Base-by-base conservation (phyloP, 345 rosid genomes). In the Rhodomyrtus tomentosa region DNA sequence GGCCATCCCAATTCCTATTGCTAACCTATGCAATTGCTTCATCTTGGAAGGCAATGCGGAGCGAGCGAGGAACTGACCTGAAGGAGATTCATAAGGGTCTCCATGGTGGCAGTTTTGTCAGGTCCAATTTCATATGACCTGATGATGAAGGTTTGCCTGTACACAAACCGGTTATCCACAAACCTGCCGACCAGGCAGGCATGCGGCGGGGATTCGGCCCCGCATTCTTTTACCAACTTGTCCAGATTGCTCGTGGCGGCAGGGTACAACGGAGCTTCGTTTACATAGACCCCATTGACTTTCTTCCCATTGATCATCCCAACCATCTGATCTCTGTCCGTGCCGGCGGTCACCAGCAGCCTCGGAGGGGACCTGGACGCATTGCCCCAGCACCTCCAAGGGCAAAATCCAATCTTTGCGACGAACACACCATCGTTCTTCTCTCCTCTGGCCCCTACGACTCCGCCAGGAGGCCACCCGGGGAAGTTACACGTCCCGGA, bases 41-140 rank as follows among this genome's bases (percentile, higher is more conserved):
- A 2, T 24, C 74, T 8, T 3, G 42, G 42, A 62, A 62, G 6
- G 74, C 42, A 62, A 62, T 32, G 42, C 42, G 13, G 42, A 68
- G 4, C 9, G 32, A 32, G 24, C 76, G 45, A 68, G 50, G 56
- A 24, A 59, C 56, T 24, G 40, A 93, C 95, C 91, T 94, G 95
- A 21, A 94, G 91, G 55, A 92, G 96, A 85, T 94, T 94, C 95
- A 93, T 91, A 21, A 92, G 80, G 10, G 94, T 94, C 84, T 92
- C 96, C 92, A 94, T 92, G 84, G 96, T 91, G 22, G 96, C 96
- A 0, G 93, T 92, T 82, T 93, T 91, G 86, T 94, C 95, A 0
- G 95, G 93, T 50, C 95, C 96, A 48, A 92, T 92, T 83, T 94
- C 96, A 84, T 94, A 94, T 5, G 95, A 94, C 86, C 96, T 85